Conservation (phyloP, 2,329 filamentous ascomycete species). For the Claviceps citrina region DNA sequence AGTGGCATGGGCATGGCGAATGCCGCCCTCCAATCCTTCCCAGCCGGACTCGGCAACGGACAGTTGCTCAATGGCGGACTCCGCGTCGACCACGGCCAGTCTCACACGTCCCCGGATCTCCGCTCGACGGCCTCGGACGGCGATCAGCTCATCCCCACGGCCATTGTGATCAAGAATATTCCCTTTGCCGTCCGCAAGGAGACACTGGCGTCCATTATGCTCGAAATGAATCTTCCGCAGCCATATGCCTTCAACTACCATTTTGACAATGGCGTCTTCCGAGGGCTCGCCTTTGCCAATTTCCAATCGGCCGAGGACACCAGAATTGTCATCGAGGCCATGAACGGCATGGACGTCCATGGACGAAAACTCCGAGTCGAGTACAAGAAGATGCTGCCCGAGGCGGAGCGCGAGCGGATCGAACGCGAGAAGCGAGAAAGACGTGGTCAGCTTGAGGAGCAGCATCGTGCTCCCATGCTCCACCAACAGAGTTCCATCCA, state of each 20-base stretch:
- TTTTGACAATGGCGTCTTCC: slow-evolving; percentile 94
- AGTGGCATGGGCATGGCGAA: slow-evolving; percentile 27
- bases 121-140: slow-evolving; percentile 35
- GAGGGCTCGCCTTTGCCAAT: slow-evolving; percentile 92
- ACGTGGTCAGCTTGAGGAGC: slow-evolving; percentile 88
- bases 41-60: slow-evolving; percentile 20
- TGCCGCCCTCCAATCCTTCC: slow-evolving; percentile 20
- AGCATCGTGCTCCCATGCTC: slow-evolving; percentile 66
- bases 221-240: slow-evolving; percentile 79
- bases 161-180: slow-evolving; percentile 99
- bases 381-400: slow-evolving; percentile 98
- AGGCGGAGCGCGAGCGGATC: slow-evolving; percentile 86
- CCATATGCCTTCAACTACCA: slow-evolving; percentile 99
- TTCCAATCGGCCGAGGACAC: slow-evolving; percentile 95
- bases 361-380: slow-evolving; percentile 89
- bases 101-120: slow-evolving; percentile 26
- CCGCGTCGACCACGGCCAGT: slow-evolving; percentile 27
- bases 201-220: slow-evolving; percentile 83
- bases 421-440: slow-evolving; percentile 95
- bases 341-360: slow-evolving; percentile 93
- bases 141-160: slow-evolving; percentile 91
- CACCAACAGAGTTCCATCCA: slow-evolving; percentile 79
- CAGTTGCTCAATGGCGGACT: slow-evolving; percentile 26
- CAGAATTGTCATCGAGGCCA: slow-evolving; percentile 73
- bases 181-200: slow-evolving; percentile 98